phyloP scores from a whole-genome alignment of 257 asterid species.

The Nicotiana paniculata region DNA sequence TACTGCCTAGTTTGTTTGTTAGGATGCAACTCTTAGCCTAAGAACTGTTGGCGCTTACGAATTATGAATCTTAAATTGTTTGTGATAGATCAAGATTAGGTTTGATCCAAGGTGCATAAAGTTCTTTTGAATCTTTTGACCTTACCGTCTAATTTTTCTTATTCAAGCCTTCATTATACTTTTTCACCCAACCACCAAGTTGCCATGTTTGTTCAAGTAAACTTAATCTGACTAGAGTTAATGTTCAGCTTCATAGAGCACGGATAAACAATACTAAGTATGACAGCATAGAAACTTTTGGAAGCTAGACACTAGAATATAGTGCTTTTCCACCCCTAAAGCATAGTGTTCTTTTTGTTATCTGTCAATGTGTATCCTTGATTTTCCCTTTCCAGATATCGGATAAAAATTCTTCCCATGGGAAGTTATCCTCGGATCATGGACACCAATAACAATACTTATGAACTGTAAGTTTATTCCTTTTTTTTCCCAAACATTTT shows the following conservation, averaged over 20 bases:
- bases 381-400: conserved; percentile 44
- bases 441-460: conserved; percentile 79
- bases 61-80: background rate
- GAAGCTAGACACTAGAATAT: background rate
- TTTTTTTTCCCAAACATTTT: background rate
- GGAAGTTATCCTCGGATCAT: conserved; percentile 98
- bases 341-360: background rate
- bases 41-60: background rate
- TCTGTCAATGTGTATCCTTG: conserved; percentile 10
- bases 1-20: background rate
- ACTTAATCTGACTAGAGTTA: too few species aligned
- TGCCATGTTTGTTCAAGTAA: too few species aligned
- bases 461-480: conserved; percentile 71
- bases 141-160: background rate
- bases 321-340: background rate
- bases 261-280: too few species aligned
- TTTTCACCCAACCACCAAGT: too few species aligned
- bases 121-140: background rate
- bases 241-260: too few species aligned
- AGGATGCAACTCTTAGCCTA: background rate
- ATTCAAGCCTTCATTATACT: background rate
- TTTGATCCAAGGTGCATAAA: background rate
- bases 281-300: too few species aligned
- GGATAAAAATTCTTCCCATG: conserved; percentile 90
- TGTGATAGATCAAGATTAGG: background rate